Evolutionary conservation across 2,329 filamentous ascomycete genomes (phyloP).

Genomic region (Diaporthe amygdali): DNA sequence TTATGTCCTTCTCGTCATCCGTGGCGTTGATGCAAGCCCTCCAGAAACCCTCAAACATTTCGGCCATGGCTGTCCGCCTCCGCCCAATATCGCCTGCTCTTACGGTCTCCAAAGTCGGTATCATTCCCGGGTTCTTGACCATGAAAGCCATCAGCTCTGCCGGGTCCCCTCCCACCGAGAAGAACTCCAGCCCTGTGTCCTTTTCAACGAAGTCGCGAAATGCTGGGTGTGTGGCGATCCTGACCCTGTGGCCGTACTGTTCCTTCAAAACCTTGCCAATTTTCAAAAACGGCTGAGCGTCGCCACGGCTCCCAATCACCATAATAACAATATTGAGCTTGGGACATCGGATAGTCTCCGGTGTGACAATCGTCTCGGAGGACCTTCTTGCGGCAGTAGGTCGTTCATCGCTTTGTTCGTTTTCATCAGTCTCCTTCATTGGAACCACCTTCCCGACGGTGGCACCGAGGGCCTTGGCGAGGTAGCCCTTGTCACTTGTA

Average conservation of each 20-base stretch:
- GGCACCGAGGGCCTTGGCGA: slow-evolving; percentile 74
- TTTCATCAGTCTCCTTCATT: slow-evolving; percentile 36
- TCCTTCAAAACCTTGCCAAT: slow-evolving; percentile 76
- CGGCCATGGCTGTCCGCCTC: slow-evolving; percentile 72
- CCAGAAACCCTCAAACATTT: slow-evolving; percentile 88
- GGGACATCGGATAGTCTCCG: slow-evolving; percentile 43
- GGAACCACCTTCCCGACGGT: slow-evolving; percentile 63
- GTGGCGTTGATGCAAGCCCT: slow-evolving; percentile 76
- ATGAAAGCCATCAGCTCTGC: slow-evolving; percentile 87
- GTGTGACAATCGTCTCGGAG: slow-evolving; percentile 32
- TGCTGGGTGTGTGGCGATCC: slow-evolving; percentile 79
- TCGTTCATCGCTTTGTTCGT: slow-evolving; percentile 23
- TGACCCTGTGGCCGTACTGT: slow-evolving; percentile 74
- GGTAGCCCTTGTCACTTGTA: slow-evolving; percentile 70
- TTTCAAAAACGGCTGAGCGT: slow-evolving; percentile 80
- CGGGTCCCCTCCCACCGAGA: slow-evolving; percentile 79
- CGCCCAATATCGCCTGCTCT: slow-evolving; percentile 74
- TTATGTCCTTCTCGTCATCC: slow-evolving; percentile 67
- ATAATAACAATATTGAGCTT: slow-evolving; percentile 80
- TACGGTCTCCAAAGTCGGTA: slow-evolving; percentile 75
- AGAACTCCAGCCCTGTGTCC: slow-evolving; percentile 78
- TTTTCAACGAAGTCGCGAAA: slow-evolving; percentile 79
- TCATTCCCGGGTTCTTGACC: slow-evolving; percentile 83
- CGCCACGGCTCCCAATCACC: slow-evolving; percentile 81
- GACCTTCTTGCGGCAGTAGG: slow-evolving; percentile 27